Conservation (phyloP, 768 basidiomycete species). For the Lentinula boryana region DNA sequence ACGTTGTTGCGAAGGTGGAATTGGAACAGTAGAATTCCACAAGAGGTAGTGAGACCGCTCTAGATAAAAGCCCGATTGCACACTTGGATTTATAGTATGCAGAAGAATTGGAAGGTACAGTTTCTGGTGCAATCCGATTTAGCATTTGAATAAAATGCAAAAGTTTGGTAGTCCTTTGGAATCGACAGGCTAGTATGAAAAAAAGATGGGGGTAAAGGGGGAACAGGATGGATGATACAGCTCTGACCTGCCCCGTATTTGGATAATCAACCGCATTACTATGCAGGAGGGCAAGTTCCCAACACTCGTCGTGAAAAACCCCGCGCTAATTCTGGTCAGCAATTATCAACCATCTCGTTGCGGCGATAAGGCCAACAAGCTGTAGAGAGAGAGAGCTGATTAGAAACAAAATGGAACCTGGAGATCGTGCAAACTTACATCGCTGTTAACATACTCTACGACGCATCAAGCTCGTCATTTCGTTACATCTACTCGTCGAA, state of each 20-base stretch:
- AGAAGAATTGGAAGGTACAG: slow-evolving; percentile 23
- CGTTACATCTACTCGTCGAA: slow-evolving; percentile 34
- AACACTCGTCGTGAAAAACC: slow-evolving; percentile 48
- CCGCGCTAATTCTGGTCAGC: slow-evolving; percentile 47
- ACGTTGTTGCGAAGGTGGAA: slow-evolving; percentile 17
- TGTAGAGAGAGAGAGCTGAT: slow-evolving; percentile 10
- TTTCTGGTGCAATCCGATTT: slow-evolving; percentile 68
- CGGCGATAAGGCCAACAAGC: slow-evolving; percentile 58
- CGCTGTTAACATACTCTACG: slow-evolving; percentile 61
- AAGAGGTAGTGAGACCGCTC: slow-evolving; percentile 31
- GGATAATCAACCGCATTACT: slow-evolving; percentile 66
- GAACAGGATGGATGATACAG: slow-evolving; percentile 26
- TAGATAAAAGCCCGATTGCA: slow-evolving; percentile 59
- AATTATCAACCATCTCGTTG: slow-evolving; percentile 57
- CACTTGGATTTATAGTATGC: slow-evolving; percentile 46
- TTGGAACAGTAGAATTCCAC: background rate
- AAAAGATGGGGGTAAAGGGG: background rate
- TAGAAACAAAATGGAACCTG: background rate
- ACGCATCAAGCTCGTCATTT: slow-evolving; percentile 39
- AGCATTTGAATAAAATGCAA: slow-evolving; percentile 34
- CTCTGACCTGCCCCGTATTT: slow-evolving; percentile 36
- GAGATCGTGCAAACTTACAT: slow-evolving; percentile 26
- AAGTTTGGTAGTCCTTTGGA: slow-evolving; percentile 35
- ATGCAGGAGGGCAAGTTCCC: slow-evolving; percentile 48
- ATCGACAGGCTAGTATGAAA: background rate